These are phyloP conservation scores for Leptographium lundbergii DNA, from an alignment of 2,329 filamentous ascomycete species.

Conservation along the genomic window DNA sequence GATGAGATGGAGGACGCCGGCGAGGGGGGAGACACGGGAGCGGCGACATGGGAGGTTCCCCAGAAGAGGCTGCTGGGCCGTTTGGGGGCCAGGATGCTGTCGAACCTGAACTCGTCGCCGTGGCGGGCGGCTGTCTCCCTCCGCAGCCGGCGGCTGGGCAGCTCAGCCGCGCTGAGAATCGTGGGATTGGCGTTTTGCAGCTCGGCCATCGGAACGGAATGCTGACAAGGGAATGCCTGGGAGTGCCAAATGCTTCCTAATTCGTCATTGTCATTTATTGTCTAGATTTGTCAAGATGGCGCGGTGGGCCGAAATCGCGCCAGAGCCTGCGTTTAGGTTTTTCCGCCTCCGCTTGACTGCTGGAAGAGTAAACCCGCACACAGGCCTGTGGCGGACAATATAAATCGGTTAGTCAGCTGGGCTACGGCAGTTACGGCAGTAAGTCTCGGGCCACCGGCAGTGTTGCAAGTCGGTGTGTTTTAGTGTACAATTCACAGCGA, in stretches of 20 bases:
- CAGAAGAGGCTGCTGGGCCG: slow-evolving; percentile 19
- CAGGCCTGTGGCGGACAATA: too few relatives aligned
- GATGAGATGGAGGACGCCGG: background rate
- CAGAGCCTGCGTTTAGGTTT: background rate
- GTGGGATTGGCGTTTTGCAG: slow-evolving; percentile 82
- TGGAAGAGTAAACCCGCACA: background rate
- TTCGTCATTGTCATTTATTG: too few relatives aligned
- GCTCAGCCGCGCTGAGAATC: slow-evolving; percentile 75
- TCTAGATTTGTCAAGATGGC: too few relatives aligned
- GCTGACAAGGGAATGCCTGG: background rate
- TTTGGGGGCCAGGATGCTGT: slow-evolving; percentile 32
- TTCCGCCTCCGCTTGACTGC: background rate
- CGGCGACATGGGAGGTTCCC: background rate
- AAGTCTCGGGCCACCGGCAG: too few relatives aligned
- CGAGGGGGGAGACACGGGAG: background rate
- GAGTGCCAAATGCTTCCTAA: background rate
- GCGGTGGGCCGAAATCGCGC: background rate
- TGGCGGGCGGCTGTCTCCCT: slow-evolving; percentile 32
- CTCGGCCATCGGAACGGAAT: slow-evolving; percentile 22
- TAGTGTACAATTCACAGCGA: too few relatives aligned
- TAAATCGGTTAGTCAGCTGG: too few relatives aligned
- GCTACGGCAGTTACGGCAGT: too few relatives aligned
- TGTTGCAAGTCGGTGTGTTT: too few relatives aligned
- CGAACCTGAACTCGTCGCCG: slow-evolving; percentile 34
- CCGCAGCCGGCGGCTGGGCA: slow-evolving; percentile 63